Percentiles rank a stretch among this genome's conserved stretches.
Evolutionary conservation across 2,329 filamentous ascomycete genomes (phyloP).

Genomic region (Hymenoscyphus occultus): DNA sequence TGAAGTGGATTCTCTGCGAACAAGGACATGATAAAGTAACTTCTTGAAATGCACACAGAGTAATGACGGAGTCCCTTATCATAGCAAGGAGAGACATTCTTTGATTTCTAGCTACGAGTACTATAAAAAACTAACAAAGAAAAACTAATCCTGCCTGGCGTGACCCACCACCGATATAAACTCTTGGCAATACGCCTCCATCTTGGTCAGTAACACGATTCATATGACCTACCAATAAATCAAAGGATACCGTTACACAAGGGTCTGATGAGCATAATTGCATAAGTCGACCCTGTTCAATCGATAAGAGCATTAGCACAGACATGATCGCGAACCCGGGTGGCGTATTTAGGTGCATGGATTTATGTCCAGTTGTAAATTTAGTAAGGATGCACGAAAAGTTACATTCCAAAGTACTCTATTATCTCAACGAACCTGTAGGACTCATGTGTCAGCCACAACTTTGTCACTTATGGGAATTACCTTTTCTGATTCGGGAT

Average conservation of each 20-base stretch:
- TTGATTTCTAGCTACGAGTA: neutral
- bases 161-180: neutral
- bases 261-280: neutral
- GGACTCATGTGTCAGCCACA: constrained; percentile 5
- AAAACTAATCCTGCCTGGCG: neutral
- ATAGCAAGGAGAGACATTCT: too few relatives aligned
- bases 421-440: constrained; percentile 1
- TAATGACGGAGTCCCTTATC: too few relatives aligned
- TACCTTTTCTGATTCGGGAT: neutral
- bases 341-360: neutral
- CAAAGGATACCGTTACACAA: neutral
- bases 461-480: neutral
- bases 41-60: too few relatives aligned
- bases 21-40: too few relatives aligned
- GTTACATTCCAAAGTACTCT: neutral
- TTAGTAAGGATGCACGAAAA: neutral
- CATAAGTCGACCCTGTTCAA: neutral
- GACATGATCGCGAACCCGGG: neutral
- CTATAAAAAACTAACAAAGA: neutral
- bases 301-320: neutral
- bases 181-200: constrained; percentile 6
- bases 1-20: too few relatives aligned
- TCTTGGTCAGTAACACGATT: constrained; percentile 4
- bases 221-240: constrained; percentile 2
- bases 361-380: neutral